These are phyloP conservation scores for Hyphopichia buzzinii DNA, from an alignment of 1,139 yeast species.

Conservation along the genomic window DNA sequence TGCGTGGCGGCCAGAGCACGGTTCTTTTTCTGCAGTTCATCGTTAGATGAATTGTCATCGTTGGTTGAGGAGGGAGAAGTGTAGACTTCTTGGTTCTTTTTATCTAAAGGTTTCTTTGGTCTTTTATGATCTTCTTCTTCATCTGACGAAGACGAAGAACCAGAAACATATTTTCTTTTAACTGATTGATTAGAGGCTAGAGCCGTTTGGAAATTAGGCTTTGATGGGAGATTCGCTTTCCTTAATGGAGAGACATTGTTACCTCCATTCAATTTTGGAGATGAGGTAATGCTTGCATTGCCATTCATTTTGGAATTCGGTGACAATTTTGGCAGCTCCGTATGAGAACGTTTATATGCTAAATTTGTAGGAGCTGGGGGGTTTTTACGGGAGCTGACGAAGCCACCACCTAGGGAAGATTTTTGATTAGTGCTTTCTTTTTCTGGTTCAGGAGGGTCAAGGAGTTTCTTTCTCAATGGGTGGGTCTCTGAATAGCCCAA, in stretches of 20 bases:
- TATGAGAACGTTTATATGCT: slow-evolving; percentile 16
- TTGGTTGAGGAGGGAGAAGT: slow-evolving; percentile 10
- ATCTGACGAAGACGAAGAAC: slow-evolving; percentile 31
- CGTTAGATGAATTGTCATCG: slow-evolving; percentile 6
- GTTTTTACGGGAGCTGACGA: slow-evolving; percentile 9
- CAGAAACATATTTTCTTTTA: slow-evolving; percentile 12
- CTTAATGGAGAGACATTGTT: slow-evolving; percentile 2
- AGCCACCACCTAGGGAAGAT: slow-evolving; percentile 22
- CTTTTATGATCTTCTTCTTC: slow-evolving; percentile 11
- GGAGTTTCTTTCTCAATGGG: slow-evolving; percentile 39
- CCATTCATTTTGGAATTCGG: neutral
- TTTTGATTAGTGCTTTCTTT: slow-evolving; percentile 6
- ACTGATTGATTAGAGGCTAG: too few species aligned
- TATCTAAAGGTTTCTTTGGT: neutral
- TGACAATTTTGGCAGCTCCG: slow-evolving; percentile 18
- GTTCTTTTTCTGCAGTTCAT: slow-evolving; percentile 1
- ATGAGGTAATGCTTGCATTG: too few species aligned
- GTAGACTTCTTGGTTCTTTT: slow-evolving; percentile 4
- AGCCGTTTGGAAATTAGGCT: neutral
- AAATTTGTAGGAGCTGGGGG: neutral
- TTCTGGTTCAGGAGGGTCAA: slow-evolving; percentile 10
- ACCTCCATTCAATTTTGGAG: neutral
- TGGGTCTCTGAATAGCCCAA: slow-evolving; percentile 46
- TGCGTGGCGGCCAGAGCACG: neutral
- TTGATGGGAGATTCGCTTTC: slow-evolving; percentile 3